Conservation (phyloP, 2,329 filamentous ascomycete genomes). For the Exophiala spinifera region DNA sequence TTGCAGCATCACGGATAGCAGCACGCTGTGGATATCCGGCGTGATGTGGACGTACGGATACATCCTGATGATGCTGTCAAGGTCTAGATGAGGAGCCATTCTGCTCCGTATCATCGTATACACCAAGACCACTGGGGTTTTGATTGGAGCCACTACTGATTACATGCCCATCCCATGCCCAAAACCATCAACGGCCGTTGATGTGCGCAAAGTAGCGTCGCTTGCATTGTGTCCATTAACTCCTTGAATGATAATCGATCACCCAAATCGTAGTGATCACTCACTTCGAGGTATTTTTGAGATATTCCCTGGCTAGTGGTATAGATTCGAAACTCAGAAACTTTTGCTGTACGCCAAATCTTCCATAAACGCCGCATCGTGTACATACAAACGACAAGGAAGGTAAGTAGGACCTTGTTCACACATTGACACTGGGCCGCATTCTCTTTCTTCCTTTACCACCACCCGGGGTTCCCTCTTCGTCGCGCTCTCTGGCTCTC, state of each 20-base stretch:
- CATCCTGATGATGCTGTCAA: neutral
- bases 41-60: too few relatives aligned
- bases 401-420: neutral
- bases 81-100: too few relatives aligned
- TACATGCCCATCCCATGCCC: neutral
- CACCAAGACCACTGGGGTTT: neutral
- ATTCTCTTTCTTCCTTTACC: slow-evolving; percentile 41
- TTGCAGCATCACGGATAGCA: neutral
- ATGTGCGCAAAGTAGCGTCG: too few relatives aligned
- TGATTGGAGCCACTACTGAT: too few relatives aligned
- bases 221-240: too few relatives aligned
- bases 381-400: neutral
- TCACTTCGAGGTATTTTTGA: too few relatives aligned
- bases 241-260: too few relatives aligned
- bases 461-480: slow-evolving; percentile 31
- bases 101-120: neutral
- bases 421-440: slow-evolving; percentile 28
- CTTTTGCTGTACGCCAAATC: neutral
- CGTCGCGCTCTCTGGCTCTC: slow-evolving; percentile 35
- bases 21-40: neutral
- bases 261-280: too few relatives aligned
- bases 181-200: neutral
- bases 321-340: neutral
- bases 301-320: neutral
- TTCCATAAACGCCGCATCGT: neutral